Evolutionary conservation across 2,329 filamentous ascomycete species (phyloP).

Genomic region (Nothomitra cinnamomea): DNA sequence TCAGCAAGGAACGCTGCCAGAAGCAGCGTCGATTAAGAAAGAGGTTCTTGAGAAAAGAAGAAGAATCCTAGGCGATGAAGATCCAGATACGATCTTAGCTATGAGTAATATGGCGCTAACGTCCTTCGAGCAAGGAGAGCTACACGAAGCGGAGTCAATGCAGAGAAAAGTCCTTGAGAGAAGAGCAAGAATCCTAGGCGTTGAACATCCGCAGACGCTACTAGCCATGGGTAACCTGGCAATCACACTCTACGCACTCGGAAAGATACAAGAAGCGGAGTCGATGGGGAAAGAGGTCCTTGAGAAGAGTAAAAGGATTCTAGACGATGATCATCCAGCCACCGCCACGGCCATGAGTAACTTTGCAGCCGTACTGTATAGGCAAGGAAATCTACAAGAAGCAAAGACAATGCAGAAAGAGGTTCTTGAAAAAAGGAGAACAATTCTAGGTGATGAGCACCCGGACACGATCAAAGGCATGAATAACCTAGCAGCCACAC

Average conservation of each 20-base stretch:
- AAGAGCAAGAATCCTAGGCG: background rate
- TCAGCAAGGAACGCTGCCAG: constrained; percentile 8
- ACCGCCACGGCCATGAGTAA: background rate
- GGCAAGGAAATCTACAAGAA: background rate
- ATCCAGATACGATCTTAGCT: constrained; percentile 11
- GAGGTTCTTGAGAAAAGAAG: constrained; percentile 12
- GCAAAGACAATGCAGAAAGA: constrained; percentile 4
- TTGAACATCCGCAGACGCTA: background rate
- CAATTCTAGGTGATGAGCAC: constrained; percentile 7
- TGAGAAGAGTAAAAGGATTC: background rate
- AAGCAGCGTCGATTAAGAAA: constrained; percentile 11
- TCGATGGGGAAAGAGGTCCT: background rate
- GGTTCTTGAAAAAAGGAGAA: constrained; percentile 15
- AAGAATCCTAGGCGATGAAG: constrained; percentile 10
- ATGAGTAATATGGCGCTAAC: constrained; percentile 10
- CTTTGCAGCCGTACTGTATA: background rate
- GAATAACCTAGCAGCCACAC: background rate
- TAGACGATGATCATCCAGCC: background rate
- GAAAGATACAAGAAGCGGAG: background rate
- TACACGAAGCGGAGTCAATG: background rate
- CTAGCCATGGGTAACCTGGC: background rate
- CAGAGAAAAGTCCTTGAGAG: background rate
- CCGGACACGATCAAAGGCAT: background rate
- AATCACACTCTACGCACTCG: background rate
- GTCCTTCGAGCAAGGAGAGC: background rate